Evolutionary conservation across 768 basidiomycete species (phyloP).

Genomic region (Rubroboletus satanas): DNA sequence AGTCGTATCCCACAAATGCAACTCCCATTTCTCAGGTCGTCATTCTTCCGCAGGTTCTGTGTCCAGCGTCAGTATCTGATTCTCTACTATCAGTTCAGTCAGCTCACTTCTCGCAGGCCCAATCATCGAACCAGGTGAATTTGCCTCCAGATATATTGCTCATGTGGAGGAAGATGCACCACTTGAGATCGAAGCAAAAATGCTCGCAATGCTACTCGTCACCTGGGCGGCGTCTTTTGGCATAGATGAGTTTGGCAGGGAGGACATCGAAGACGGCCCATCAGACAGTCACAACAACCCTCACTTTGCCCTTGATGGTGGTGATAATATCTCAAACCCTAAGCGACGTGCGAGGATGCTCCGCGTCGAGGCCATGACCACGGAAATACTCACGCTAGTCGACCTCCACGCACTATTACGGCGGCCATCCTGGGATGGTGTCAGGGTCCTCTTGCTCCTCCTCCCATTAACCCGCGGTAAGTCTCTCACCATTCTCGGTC

Average conservation of each 20-base stretch:
- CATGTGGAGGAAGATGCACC: constrained; percentile 58
- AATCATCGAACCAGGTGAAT: constrained; percentile 78
- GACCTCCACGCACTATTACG: constrained; percentile 78
- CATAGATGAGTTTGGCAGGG: constrained; percentile 70
- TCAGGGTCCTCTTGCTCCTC: constrained; percentile 71
- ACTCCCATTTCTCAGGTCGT: constrained; percentile 75
- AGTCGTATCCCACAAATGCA: constrained; percentile 68
- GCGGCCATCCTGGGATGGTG: constrained; percentile 83
- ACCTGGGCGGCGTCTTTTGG: constrained; percentile 91
- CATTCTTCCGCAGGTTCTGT: constrained; percentile 82
- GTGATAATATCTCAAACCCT: constrained; percentile 32
- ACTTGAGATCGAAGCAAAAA: constrained; percentile 68
- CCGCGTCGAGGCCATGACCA: constrained; percentile 63
- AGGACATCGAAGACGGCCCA: constrained; percentile 15
- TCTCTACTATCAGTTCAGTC: neutral
- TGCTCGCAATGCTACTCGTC: constrained; percentile 76
- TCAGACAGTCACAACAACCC: constrained; percentile 4
- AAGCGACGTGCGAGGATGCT: constrained; percentile 46
- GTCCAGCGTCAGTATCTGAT: constrained; percentile 63
- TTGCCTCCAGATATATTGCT: constrained; percentile 65
- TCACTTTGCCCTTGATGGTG: constrained; percentile 16
- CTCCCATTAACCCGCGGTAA: constrained; percentile 83
- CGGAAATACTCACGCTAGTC: constrained; percentile 73
- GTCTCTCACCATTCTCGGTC: constrained; percentile 9
- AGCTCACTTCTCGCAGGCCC: constrained; percentile 54